Percentiles rank a stretch among this genome's conserved stretches.
Conservation (phyloP, 2,329 filamentous ascomycete species). For the Colletotrichum australisinense region DNA sequence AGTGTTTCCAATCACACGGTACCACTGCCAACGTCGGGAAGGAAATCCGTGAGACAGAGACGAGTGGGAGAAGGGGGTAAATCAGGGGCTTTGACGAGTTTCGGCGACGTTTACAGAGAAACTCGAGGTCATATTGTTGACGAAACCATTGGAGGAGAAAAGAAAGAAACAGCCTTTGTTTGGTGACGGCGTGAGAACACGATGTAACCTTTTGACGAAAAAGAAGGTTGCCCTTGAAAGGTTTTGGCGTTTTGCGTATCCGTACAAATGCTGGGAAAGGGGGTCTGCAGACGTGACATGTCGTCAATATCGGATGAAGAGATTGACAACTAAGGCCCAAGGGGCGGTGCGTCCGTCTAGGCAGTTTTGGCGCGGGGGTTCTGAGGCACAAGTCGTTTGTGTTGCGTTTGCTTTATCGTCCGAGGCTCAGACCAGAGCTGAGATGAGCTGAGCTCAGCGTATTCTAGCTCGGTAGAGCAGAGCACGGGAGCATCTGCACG, state of each 20-base stretch:
- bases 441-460: too few relatives aligned
- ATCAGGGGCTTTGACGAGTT: not conserved
- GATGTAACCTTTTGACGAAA: not conserved
- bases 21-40: not conserved
- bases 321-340: slow-evolving; percentile 5
- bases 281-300: slow-evolving; percentile 13
- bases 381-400: slow-evolving; percentile 27
- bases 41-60: not conserved
- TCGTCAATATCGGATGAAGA: slow-evolving; percentile 33
- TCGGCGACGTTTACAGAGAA: not conserved
- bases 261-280: not conserved
- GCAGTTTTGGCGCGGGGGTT: slow-evolving; percentile 1
- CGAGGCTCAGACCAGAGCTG: not conserved
- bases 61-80: not conserved
- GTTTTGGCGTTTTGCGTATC: not conserved
- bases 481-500: not conserved
- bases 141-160: not conserved
- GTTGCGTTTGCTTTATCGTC: not conserved
- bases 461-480: not conserved
- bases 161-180: slow-evolving; percentile 15
- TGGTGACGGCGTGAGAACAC: not conserved
- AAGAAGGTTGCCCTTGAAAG: not conserved
- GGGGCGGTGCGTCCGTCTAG: not conserved
- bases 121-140: too few relatives aligned
- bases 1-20: not conserved